Percentiles rank a stretch among this genome's conserved stretches.
phyloP scores from a whole-genome alignment of 352 stramenopile genomes.

The Phytophthora crassamura region DNA sequence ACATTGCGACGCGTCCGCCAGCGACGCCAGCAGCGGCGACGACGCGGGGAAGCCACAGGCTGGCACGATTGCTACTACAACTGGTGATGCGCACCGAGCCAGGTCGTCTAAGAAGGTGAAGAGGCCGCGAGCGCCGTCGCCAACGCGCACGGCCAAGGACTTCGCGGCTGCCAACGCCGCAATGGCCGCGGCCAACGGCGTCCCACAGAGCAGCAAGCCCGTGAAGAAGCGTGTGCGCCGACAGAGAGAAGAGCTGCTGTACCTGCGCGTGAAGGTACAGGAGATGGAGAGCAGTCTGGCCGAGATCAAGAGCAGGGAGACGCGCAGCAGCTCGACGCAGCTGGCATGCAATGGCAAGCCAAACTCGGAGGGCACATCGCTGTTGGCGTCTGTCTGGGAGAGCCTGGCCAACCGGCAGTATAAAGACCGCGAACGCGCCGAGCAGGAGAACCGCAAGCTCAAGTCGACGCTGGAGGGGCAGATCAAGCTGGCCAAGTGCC shows the following conservation, averaged over 20 bases:
- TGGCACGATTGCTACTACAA: background rate
- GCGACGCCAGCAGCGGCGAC: constrained; percentile 23
- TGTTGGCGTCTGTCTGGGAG: constrained; percentile 46
- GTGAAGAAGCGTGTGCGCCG: constrained; percentile 49
- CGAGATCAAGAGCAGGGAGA: constrained; percentile 26
- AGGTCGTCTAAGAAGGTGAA: constrained; percentile 32
- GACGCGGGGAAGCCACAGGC: background rate
- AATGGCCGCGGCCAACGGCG: constrained; percentile 13
- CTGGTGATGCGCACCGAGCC: background rate
- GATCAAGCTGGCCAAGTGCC: constrained; percentile 45
- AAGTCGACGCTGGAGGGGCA: constrained; percentile 46
- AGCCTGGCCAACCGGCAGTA: constrained; percentile 47
- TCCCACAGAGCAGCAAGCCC: constrained; percentile 22
- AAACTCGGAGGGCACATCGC: constrained; percentile 13
- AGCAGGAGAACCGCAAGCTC: constrained; percentile 53
- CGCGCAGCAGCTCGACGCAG: constrained; percentile 7
- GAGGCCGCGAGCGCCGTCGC: constrained; percentile 26
- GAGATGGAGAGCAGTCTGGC: constrained; percentile 49
- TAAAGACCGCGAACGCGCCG: constrained; percentile 40
- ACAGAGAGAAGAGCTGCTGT: constrained; percentile 52
- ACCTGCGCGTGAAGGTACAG: constrained; percentile 51
- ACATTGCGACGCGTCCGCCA: constrained; percentile 20
- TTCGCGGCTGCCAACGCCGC: constrained; percentile 21
- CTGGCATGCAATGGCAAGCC: constrained; percentile 23
- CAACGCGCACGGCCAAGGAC: constrained; percentile 21